Evolutionary conservation across 352 stramenopile genomes (phyloP), one percentile per base, ranked within the genome.

Genomic region (Globisporangium parvum): DNA sequence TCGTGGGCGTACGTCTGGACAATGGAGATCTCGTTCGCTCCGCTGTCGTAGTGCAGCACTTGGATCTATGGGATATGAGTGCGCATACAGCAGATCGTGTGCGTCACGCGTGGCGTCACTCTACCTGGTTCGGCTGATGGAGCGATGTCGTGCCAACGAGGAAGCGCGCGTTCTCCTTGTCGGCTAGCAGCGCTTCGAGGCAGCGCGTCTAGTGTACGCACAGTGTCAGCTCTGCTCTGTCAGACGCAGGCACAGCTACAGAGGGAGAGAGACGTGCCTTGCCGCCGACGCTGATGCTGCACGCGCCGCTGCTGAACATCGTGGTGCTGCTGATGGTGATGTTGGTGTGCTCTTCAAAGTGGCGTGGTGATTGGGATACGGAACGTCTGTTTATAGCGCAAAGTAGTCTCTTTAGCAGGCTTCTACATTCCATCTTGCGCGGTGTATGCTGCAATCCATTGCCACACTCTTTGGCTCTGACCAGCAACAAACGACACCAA

Each of bases 141-240:
- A 89, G 77, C 12, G 67, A 69, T 17, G 72, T 73, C 18, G 77
- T 90, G 52, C 81, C 81, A 12, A 88, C 55, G 44, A 92, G 62
- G 62, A 90, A 93, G 53, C 73, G 79, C 55, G 71, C 65, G 45
- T 66, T 61, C 44, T 85, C 73, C 47, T 82, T 89, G 39, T 91
- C 76, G 6, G 62, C 80, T 23, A 85, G 50, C 33, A 92, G 55
- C 17, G 84, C 74, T 50, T 91, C 84, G 37, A 94, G 63, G 40
- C 74, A 81, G 11, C 84, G 81, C 44, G 81, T 69, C 78, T 88
- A 1, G 6, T 12, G 31, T 17, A 65, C 3, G 47, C 3, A 28
- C 1, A 15, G 33, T 28, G 33, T 6, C 18, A 45, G 17, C 9
- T 4, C 37, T 33, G 14, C n/a, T 23, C 17, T 15, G 6, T 37